A percentile compares a stretch with the other conserved stretches of the same genome.
Conservation (phyloP, 345 rosid genomes). For the Clarkia xantiana region DNA sequence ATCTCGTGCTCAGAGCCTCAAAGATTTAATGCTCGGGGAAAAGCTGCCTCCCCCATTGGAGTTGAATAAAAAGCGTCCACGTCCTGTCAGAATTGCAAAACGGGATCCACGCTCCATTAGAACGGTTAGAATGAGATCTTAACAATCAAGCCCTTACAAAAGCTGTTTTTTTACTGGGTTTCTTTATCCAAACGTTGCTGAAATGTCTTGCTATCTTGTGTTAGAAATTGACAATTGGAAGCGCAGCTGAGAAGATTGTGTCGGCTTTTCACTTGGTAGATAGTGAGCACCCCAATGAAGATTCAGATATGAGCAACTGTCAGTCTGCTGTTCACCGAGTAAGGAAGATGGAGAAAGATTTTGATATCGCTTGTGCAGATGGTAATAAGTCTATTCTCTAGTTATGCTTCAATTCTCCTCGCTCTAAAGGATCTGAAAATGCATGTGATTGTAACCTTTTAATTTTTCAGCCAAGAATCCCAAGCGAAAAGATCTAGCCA, state of each 20-base stretch:
- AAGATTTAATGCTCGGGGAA: constrained; percentile 71
- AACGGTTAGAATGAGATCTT: constrained; percentile 29
- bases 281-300: constrained; percentile 64
- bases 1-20: constrained; percentile 50
- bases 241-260: constrained; percentile 76
- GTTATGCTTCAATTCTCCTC: neutral
- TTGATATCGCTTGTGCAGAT: constrained; percentile 38
- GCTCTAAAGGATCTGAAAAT: neutral
- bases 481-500: constrained; percentile 42
- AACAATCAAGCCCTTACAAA: neutral
- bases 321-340: constrained; percentile 52
- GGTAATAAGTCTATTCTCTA: constrained; percentile 23
- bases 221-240: constrained; percentile 71
- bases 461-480: constrained; percentile 48
- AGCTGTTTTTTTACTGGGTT: neutral
- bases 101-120: constrained; percentile 76
- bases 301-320: constrained; percentile 69
- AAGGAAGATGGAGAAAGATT: constrained; percentile 78
- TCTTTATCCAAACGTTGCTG: neutral
- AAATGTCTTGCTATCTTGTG: neutral
- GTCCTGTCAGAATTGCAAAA: constrained; percentile 59
- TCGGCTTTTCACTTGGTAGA: constrained; percentile 70
- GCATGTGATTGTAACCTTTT: too few species aligned
- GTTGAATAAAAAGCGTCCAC: constrained; percentile 60
- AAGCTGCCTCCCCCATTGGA: constrained; percentile 58